A percentile compares a stretch with the other conserved stretches of the same genome.
These are phyloP conservation scores for Colletotrichum coccodes DNA, from an alignment of 2,329 filamentous ascomycete species.

Conservation along the genomic window DNA sequence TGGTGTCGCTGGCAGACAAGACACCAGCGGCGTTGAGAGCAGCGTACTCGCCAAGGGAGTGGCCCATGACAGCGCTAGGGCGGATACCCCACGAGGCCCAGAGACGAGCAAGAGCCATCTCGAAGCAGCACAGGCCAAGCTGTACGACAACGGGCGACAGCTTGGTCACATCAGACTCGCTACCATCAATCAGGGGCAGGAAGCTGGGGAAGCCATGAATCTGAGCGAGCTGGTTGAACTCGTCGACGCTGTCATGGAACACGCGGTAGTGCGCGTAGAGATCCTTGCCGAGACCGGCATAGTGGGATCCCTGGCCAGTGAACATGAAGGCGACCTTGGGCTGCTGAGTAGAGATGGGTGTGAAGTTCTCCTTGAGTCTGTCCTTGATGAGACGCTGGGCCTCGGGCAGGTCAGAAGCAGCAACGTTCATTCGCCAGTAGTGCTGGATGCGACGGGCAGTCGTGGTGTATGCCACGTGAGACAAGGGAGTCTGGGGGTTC, in stretches of 20 bases:
- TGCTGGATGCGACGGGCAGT: constrained; percentile 72
- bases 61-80: constrained; percentile 66
- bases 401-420: constrained; percentile 52
- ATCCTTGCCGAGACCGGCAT: constrained; percentile 61
- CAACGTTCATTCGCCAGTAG: constrained; percentile 53
- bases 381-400: constrained; percentile 54
- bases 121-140: constrained; percentile 62
- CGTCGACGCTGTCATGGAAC: constrained; percentile 63
- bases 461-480: constrained; percentile 72
- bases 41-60: constrained; percentile 79
- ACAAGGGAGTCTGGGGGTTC: constrained; percentile 62
- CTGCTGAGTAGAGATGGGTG: constrained; percentile 52
- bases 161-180: constrained; percentile 51
- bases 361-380: constrained; percentile 52
- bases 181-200: constrained; percentile 58
- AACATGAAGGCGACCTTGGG: constrained; percentile 64
- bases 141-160: constrained; percentile 63
- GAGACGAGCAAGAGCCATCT: constrained; percentile 66
- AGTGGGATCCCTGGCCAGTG: constrained; percentile 66
- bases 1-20: constrained; percentile 75
- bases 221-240: constrained; percentile 64
- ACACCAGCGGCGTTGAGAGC: constrained; percentile 78
- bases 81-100: constrained; percentile 67
- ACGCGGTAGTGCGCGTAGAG: constrained; percentile 57
- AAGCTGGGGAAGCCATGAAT: constrained; percentile 67